Evolutionary conservation across 2,329 filamentous ascomycete species (phyloP).

Genomic region (Trichoderma pleuroti): DNA sequence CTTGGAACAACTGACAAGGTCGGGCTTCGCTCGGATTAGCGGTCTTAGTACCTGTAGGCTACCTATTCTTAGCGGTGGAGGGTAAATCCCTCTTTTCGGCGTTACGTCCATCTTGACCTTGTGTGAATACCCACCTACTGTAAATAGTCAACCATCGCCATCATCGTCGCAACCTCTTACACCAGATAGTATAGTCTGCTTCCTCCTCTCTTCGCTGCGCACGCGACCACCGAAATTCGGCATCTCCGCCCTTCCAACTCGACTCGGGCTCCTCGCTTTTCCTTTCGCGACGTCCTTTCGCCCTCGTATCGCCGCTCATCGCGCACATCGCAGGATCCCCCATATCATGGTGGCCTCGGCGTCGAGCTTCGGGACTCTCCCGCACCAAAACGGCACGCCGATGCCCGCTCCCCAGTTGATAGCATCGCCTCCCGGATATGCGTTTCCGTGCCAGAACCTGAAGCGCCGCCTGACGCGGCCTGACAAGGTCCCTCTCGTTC

Average conservation of each 20-base stretch:
- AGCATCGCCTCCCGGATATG: conserved; percentile 38
- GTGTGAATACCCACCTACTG: not conserved
- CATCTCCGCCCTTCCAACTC: not conserved
- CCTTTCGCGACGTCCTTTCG: not conserved
- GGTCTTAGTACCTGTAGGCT: not conserved
- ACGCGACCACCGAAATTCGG: not conserved
- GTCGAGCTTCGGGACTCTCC: conserved; percentile 8
- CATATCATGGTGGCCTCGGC: conserved; percentile 12
- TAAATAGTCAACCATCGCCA: conserved; percentile 1
- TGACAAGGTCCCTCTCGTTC: conserved; percentile 59
- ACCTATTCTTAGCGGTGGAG: not conserved
- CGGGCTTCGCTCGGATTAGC: not conserved
- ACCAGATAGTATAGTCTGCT: not conserved
- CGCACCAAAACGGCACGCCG: not conserved
- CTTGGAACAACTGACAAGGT: not conserved
- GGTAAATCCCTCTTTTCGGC: not conserved
- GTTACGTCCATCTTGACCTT: not conserved
- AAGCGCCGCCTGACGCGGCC: conserved; percentile 50
- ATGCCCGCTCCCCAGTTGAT: not conserved
- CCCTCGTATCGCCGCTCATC: not conserved
- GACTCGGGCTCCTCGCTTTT: not conserved
- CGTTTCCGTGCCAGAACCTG: conserved; percentile 56
- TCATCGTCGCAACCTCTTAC: not conserved
- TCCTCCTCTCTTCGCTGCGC: not conserved
- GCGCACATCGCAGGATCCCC: not conserved